A percentile compares a stretch with the other conserved stretches of the same genome.
These are phyloP conservation scores for Ehretia macrophylla DNA, from an alignment of 257 asterid genomes.

Conservation along the genomic window DNA sequence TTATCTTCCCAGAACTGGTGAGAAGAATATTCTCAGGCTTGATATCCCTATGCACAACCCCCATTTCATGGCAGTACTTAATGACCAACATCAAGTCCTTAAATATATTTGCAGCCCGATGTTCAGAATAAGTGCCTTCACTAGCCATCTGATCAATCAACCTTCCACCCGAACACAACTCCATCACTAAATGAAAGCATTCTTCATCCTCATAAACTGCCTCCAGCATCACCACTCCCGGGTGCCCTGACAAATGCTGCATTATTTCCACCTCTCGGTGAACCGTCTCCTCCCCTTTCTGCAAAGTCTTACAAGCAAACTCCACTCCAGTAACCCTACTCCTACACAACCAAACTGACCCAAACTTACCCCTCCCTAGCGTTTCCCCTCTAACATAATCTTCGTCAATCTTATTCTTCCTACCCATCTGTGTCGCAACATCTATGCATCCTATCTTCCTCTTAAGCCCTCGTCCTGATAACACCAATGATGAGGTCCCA, in stretches of 20 bases:
- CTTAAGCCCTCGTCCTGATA: constrained; percentile 37
- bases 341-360: constrained; percentile 38
- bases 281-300: constrained; percentile 44
- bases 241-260: constrained; percentile 47
- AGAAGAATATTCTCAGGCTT: constrained; percentile 51
- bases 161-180: constrained; percentile 47
- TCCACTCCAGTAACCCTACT: constrained; percentile 33
- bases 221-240: constrained; percentile 40
- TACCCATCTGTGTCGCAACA: constrained; percentile 37
- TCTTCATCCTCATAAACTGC: constrained; percentile 42
- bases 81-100: constrained; percentile 44
- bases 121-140: constrained; percentile 33
- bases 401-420: constrained; percentile 39
- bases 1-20: constrained; percentile 38
- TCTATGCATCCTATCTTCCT: constrained; percentile 47
- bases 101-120: constrained; percentile 38
- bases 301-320: constrained; percentile 42
- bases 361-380: constrained; percentile 45
- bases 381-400: constrained; percentile 33
- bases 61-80: constrained; percentile 52
- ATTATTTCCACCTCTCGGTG: constrained; percentile 49
- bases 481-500: constrained; percentile 27
- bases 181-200: constrained; percentile 46
- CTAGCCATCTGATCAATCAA: constrained; percentile 42
- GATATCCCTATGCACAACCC: constrained; percentile 47